These are phyloP conservation scores for Tuber magnatum DNA, from an alignment of 495 filamentous ascomycete species.

Conservation along the genomic window DNA sequence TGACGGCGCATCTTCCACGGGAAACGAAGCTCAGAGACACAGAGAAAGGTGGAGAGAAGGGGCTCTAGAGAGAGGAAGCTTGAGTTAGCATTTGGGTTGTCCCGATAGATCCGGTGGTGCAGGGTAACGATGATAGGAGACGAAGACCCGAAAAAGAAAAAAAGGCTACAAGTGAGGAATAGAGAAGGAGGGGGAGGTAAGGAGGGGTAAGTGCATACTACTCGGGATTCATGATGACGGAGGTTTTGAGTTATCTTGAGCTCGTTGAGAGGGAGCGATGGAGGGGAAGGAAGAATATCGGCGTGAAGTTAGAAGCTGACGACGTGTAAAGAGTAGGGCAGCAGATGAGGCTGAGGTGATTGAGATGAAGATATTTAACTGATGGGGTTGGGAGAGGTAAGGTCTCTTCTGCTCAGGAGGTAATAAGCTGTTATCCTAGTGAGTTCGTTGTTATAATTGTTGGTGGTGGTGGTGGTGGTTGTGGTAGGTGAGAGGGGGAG, in stretches of 20 bases:
- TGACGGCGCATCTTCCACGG: neutral
- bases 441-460: neutral
- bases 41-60: constrained; percentile 3
- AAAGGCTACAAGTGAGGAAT: constrained; percentile 15
- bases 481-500: neutral
- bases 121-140: constrained; percentile 18
- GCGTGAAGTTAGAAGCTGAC: constrained; percentile 30
- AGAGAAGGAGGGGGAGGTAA: constrained; percentile 26
- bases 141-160: constrained; percentile 7
- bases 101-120: neutral
- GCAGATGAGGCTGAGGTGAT: constrained; percentile 6
- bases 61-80: constrained; percentile 35
- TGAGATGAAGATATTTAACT: constrained; percentile 18
- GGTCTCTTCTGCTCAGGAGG: neutral
- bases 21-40: constrained; percentile 5
- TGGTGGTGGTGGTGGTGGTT: constrained; percentile 4
- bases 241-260: constrained; percentile 19
- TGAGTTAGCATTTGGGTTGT: constrained; percentile 20
- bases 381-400: constrained; percentile 24
- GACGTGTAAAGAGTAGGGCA: constrained; percentile 19
- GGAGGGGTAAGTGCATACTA: constrained; percentile 56
- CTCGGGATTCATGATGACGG: constrained; percentile 84
- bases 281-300: constrained; percentile 22
- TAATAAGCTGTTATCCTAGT: neutral
- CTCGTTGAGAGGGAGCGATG: constrained; percentile 29